Base-by-base conservation (phyloP, 176 grass and related monocot genomes). In the Dendrocalamus sinicus region DNA sequence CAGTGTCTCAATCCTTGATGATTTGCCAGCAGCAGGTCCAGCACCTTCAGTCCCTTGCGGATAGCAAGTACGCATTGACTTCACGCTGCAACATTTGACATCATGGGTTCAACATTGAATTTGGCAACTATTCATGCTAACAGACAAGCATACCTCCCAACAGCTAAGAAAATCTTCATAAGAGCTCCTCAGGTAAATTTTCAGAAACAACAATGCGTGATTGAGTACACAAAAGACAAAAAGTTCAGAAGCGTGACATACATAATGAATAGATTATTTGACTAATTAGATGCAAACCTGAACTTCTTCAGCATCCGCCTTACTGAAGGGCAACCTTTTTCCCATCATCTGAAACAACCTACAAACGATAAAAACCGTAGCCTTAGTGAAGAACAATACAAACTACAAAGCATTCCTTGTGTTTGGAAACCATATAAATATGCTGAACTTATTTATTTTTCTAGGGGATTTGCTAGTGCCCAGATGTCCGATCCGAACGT, bases 261-360 rank as follows among this genome's bases (percentile, higher is more conserved):
- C 14, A 88, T 13, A 84, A 28, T 35, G 44, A 26, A 64, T 12
- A 70, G 7, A 74, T 61, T n/a, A 68, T 30, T 67, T 43, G 19
- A 63, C 12, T 81, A 66, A 72, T 70, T 65, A 16, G 43, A 77
- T 60, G 54, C 57, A 69, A 84, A 99, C 96, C 91, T 99, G 96
- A 76, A 94, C 86, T 90, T 92, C 90, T 86, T 99, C 96, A 24
- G 88, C 73, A 80, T 92, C 92, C 5, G 84, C 72, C 57, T 95
- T 86, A 82, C 91, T 88, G 83, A 99, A 99, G 37, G 91, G 96
- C 26, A 79, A 96, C 86, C 69, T 81, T 91, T 86, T 96, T 99
- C 58, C 94, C 91, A 89, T 99, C 96, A 81, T 99, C 96, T 68
- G 91, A 96, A 86, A 99, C 93, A 89, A 88, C 81, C 96, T 99